Evolutionary conservation across 768 basidiomycete species (phyloP).

Genomic region (Collybia nuda): DNA sequence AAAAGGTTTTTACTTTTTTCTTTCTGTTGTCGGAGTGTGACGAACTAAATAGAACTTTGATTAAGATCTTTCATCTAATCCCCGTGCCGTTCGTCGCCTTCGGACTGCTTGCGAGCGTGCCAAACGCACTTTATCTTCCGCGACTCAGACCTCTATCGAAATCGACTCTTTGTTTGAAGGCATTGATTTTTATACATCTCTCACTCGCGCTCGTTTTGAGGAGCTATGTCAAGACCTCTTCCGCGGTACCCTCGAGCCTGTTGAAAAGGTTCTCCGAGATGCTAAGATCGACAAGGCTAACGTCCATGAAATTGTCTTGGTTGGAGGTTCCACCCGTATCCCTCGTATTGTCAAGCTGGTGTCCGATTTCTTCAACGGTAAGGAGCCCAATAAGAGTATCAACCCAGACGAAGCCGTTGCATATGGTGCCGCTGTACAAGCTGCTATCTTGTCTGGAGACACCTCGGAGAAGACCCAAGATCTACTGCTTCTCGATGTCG

Average conservation of each 20-base stretch:
- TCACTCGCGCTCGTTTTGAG: constrained; percentile 98
- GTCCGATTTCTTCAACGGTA: constrained; percentile 97
- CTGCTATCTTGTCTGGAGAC: constrained; percentile 96
- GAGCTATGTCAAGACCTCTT: constrained; percentile 95
- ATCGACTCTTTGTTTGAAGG: constrained; percentile 98
- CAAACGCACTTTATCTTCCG: constrained; percentile 96
- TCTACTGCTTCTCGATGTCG: constrained; percentile 91
- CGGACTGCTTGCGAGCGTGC: constrained; percentile 98
- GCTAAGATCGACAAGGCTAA: constrained; percentile 96
- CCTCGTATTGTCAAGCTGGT: constrained; percentile 97
- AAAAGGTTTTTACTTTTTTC: constrained; percentile 57
- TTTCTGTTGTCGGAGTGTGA: background rate
- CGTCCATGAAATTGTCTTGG: constrained; percentile 96
- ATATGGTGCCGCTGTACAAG: constrained; percentile 98
- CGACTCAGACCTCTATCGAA: constrained; percentile 94
- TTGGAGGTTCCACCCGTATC: constrained; percentile 98
- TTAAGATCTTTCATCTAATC: constrained; percentile 82
- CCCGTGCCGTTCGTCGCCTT: constrained; percentile 95
- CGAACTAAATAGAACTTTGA: constrained; percentile 9
- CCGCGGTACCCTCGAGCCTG: constrained; percentile 90
- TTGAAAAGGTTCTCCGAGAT: constrained; percentile 97
- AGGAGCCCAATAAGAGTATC: constrained; percentile 99
- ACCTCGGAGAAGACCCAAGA: constrained; percentile 98
- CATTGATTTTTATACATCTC: constrained; percentile 96
- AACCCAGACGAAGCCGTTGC: constrained; percentile 99